Base-by-base conservation (phyloP, 345 rosid species). In the Corchorus olitorius region DNA sequence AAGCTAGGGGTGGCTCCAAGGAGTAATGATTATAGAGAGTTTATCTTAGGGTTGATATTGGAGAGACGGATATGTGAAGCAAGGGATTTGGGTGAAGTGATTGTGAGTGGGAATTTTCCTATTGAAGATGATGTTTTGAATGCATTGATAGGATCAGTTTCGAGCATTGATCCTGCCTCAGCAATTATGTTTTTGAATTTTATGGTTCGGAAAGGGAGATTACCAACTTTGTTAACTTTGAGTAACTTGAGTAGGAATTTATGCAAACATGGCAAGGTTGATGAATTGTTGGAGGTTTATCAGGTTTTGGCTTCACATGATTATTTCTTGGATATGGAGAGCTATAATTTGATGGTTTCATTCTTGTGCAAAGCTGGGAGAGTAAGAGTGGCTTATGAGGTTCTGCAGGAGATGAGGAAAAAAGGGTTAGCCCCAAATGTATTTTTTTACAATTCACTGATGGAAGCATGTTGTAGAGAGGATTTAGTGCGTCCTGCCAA, bases 1-100 rank as follows among this genome's bases (percentile, higher is more conserved):
- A 95, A 95, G 83, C 84, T 95, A 11, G 97, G 99, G 46, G 99
- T 92, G 71, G 96, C 96, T 17, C 99, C 99, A 0, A 90, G 96
- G 88, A 81, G 83, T 67, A 84, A 74, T 2, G 97, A 95, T 41
- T 95, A 95, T 69, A 76, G 87, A 62, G 94, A 86, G 59, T 88
- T 89, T 52, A 85, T 93, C 66, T 73, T 92, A 55, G 86, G 79
- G 76, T 81, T 95, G 87, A 88, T 93, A 66, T 77, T 81, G 0
- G 88, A 86, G 81, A 90, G 89, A 80, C 78, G 82, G 75, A 80
- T 82, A 39, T 10, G 6, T 9, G 98, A 93, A 84, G 98, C 96
- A 8, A 90, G 90, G 74, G 88, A 89, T 73, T 66, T 93, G 19
- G 91, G 85, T 63, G 91, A 89, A 70, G 91, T 88, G 56, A 89